Conservation (phyloP, 352 stramenopile species). For the Phytophthora gonapodyides region DNA sequence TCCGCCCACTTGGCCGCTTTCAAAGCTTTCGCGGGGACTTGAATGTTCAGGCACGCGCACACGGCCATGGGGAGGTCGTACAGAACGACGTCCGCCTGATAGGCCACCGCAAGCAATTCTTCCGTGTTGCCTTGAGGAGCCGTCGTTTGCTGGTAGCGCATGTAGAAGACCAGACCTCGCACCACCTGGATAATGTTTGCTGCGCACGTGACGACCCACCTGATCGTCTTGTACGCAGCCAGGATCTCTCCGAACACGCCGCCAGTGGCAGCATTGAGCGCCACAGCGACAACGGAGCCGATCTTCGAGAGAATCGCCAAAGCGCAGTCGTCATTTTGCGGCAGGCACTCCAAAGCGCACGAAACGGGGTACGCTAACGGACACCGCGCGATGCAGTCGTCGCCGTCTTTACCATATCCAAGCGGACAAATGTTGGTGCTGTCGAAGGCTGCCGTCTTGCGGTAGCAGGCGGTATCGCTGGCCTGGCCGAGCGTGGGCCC, state of each 20-base stretch:
- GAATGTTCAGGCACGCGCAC: constrained; percentile 15
- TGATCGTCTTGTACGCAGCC: constrained; percentile 12
- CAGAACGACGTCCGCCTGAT: constrained; percentile 32
- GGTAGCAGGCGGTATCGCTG: constrained; percentile 31
- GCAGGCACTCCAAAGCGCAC: constrained; percentile 33
- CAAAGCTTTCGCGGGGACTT: constrained; percentile 1
- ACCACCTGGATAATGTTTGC: constrained; percentile 17
- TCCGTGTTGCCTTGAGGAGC: constrained; percentile 19
- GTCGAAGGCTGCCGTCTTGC: constrained; percentile 21
- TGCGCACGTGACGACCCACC: constrained; percentile 17
- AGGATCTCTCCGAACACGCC: constrained; percentile 19
- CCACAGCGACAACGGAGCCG: constrained; percentile 22
- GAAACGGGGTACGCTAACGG: constrained; percentile 31
- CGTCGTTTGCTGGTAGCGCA: constrained; percentile 28
- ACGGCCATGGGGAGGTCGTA: constrained; percentile 26
- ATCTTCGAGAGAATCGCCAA: constrained; percentile 21
- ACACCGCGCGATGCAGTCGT: constrained; percentile 27
- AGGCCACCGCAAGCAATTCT: constrained; percentile 25
- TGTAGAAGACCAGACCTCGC: constrained; percentile 23
- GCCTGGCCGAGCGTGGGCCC: constrained; percentile 24
- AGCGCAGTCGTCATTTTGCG: constrained; percentile 33
- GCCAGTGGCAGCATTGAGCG: constrained; percentile 24
- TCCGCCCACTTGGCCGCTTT: constrained; percentile 3
- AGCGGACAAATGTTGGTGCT: constrained; percentile 31
- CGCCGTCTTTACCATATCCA: constrained; percentile 27